Evolutionary conservation across 768 basidiomycete species (phyloP).

Genomic region (Boletus reticuloceps): DNA sequence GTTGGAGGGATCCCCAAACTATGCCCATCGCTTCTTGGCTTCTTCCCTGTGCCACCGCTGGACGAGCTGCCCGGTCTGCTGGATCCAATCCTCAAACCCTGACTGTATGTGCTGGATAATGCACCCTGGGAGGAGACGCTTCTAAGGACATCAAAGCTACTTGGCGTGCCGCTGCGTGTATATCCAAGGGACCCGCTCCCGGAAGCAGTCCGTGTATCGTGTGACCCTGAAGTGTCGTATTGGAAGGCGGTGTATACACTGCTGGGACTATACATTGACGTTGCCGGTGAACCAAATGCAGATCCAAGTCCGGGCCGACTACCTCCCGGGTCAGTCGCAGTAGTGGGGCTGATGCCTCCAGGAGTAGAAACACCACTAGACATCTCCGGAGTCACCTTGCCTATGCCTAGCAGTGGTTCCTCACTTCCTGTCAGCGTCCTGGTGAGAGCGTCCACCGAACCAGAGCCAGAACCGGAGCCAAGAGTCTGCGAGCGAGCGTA

Average conservation of each 20-base stretch:
- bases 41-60: conserved; percentile 18
- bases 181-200: conserved; percentile 24
- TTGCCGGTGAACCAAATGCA: conserved; percentile 28
- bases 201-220: conserved; percentile 17
- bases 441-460: conserved; percentile 27
- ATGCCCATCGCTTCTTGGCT: conserved; percentile 1
- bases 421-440: conserved; percentile 31
- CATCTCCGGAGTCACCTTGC: conserved; percentile 10
- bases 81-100: conserved; percentile 19
- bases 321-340: conserved; percentile 6
- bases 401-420: conserved; percentile 23
- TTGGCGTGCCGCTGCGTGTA: conserved; percentile 24
- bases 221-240: conserved; percentile 19
- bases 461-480: conserved; percentile 25
- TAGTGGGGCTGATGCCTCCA: conserved; percentile 7
- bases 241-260: conserved; percentile 5
- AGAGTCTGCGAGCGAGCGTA: conserved; percentile 28
- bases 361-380: not conserved
- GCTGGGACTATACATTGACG: conserved; percentile 21
- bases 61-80: conserved; percentile 18
- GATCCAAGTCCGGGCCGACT: conserved; percentile 23
- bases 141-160: conserved; percentile 24
- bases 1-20: conserved; percentile 27
- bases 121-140: conserved; percentile 34
- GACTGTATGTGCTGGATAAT: conserved; percentile 20